Conservation (phyloP, 2,329 filamentous ascomycete genomes). For the Ophiostoma quercus region DNA sequence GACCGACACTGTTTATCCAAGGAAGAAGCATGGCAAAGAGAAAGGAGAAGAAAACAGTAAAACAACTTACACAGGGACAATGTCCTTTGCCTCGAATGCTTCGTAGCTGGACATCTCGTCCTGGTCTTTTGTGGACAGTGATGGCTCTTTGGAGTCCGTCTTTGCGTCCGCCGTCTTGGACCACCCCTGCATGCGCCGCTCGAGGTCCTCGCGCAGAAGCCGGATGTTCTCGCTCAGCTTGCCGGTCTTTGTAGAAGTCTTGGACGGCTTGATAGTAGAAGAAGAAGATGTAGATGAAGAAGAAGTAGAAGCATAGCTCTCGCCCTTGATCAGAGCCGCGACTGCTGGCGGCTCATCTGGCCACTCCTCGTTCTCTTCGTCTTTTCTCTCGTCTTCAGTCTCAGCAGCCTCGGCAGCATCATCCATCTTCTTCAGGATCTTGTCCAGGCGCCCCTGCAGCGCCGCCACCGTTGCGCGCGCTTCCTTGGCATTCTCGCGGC, state of each 20-base stretch:
- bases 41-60: not conserved
- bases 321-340: not conserved
- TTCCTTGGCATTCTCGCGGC: not conserved
- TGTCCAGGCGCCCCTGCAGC: slow-evolving; percentile 8
- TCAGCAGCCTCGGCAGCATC: not conserved
- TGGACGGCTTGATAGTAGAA: too few species aligned
- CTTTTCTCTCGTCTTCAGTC: not conserved
- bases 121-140: not conserved
- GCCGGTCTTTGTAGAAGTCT: not conserved
- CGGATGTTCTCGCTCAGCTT: slow-evolving; percentile 24
- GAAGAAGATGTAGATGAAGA: not conserved
- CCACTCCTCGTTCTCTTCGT: slow-evolving; percentile 15
- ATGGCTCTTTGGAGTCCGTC: not conserved
- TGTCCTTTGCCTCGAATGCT: not conserved
- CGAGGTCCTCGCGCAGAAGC: slow-evolving; percentile 20
- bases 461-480: not conserved
- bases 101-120: not conserved
- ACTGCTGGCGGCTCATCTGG: not conserved
- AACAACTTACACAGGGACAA: not conserved
- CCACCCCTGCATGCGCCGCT: slow-evolving; percentile 20
- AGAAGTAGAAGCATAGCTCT: not conserved
- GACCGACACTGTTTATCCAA: too few species aligned
- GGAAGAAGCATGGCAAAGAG: too few species aligned
- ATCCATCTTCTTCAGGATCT: not conserved
- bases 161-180: not conserved